Conservation (phyloP, 805 yeast species). For the Hanseniaspora clermontiae region DNA sequence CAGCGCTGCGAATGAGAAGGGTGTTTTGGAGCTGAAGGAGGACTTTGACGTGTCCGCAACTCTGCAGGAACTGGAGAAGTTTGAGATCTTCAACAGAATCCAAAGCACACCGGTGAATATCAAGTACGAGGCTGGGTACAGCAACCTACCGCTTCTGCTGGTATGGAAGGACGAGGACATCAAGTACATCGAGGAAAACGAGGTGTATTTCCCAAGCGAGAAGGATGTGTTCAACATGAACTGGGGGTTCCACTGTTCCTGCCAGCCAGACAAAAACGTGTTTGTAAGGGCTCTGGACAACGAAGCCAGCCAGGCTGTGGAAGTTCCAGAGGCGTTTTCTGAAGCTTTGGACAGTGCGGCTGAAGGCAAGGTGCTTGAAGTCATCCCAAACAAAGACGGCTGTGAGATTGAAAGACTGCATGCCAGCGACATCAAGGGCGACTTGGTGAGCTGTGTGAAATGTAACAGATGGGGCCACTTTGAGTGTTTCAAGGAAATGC, state of each 20-base stretch:
- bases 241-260: slow-evolving; percentile 27
- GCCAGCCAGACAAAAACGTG: slow-evolving; percentile 11
- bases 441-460: slow-evolving; percentile 25
- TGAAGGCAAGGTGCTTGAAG: not conserved
- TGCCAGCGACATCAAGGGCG: slow-evolving; percentile 9
- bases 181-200: slow-evolving; percentile 17
- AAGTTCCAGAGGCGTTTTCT: not conserved
- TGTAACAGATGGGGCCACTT: slow-evolving; percentile 24
- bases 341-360: not conserved
- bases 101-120: not conserved
- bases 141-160: slow-evolving; percentile 24
- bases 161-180: slow-evolving; percentile 23
- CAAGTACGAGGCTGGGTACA: slow-evolving; percentile 11
- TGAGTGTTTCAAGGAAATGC: not conserved
- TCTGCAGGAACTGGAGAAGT: not conserved
- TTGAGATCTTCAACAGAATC: not conserved
- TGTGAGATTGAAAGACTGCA: not conserved
- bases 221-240: slow-evolving; percentile 20
- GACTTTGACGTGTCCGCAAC: not conserved
- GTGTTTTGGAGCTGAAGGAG: not conserved
- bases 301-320: not conserved
- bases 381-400: not conserved
- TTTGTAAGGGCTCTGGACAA: slow-evolving; percentile 1
- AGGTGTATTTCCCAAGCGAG: slow-evolving; percentile 16
- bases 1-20: not conserved